These are phyloP conservation scores for Metschnikowia henanensis DNA, from an alignment of 805 yeast genomes.

Conservation along the genomic window DNA sequence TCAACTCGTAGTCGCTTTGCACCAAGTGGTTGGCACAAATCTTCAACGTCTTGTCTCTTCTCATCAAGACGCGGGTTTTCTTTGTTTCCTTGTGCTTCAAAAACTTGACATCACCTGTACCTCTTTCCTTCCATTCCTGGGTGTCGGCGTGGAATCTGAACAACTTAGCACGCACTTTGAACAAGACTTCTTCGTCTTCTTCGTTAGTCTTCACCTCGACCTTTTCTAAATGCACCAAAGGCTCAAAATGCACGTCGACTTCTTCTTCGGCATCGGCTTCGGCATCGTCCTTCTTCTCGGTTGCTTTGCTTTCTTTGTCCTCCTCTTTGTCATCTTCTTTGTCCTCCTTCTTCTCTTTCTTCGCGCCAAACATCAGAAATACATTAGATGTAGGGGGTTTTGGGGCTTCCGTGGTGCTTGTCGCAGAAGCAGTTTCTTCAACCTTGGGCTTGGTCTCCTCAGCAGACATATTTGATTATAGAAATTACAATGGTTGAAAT, in stretches of 20 bases:
- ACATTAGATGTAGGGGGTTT: slow-evolving; percentile 79
- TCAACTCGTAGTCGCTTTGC: slow-evolving; percentile 76
- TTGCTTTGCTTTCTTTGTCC: slow-evolving; percentile 22
- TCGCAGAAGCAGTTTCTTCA: slow-evolving; percentile 17
- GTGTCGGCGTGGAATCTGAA: slow-evolving; percentile 84
- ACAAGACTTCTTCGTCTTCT: slow-evolving; percentile 80
- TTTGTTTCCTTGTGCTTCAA: slow-evolving; percentile 81
- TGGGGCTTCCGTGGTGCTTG: slow-evolving; percentile 33
- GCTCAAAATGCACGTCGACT: slow-evolving; percentile 93
- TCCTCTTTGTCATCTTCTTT: slow-evolving; percentile 31
- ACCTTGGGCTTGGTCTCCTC: slow-evolving; percentile 32
- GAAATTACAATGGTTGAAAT: not conserved
- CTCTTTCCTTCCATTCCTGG: slow-evolving; percentile 99
- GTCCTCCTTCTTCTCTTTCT: slow-evolving; percentile 62
- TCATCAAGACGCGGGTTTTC: slow-evolving; percentile 92
- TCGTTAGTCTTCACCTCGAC: slow-evolving; percentile 96
- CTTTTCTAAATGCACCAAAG: slow-evolving; percentile 90
- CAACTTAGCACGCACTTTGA: slow-evolving; percentile 91
- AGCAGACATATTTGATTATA: slow-evolving; percentile 25
- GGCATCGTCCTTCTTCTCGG: slow-evolving; percentile 41
- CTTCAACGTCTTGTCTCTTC: slow-evolving; percentile 98
- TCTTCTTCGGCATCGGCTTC: slow-evolving; percentile 63
- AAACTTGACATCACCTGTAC: slow-evolving; percentile 97
- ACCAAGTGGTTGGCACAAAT: slow-evolving; percentile 96
- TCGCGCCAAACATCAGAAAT: slow-evolving; percentile 95